A percentile compares a stretch with the other conserved stretches of the same genome.
Conservation (phyloP, 345 rosid species). For the Euphorbia peplus region DNA sequence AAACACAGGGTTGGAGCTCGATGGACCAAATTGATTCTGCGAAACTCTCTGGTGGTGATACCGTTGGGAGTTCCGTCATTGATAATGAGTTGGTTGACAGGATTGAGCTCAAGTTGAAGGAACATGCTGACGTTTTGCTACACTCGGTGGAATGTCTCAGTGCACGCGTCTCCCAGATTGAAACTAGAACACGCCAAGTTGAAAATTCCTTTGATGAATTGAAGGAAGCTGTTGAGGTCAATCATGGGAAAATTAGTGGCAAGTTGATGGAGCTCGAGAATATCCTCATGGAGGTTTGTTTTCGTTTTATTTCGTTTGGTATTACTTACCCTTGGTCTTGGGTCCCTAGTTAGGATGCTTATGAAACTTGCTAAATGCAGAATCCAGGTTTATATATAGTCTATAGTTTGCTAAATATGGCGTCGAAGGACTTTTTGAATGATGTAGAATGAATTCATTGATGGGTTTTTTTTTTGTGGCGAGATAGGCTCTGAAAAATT, state of each 20-base stretch:
- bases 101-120: conserved; percentile 46
- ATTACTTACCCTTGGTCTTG: neutral
- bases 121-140: conserved; percentile 36
- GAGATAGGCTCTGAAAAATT: neutral
- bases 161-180: conserved; percentile 46
- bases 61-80: conserved; percentile 16
- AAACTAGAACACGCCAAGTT: conserved; percentile 35
- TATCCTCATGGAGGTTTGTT: conserved; percentile 46
- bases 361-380: neutral
- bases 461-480: neutral
- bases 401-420: conserved; percentile 1
- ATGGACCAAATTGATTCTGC: conserved; percentile 20
- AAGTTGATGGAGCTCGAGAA: conserved; percentile 49
- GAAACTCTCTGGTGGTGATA: conserved; percentile 13
- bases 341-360: neutral
- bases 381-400: neutral
- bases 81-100: conserved; percentile 33
- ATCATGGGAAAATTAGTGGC: conserved; percentile 44
- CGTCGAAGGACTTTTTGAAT: neutral
- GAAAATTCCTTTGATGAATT: conserved; percentile 44
- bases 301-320: neutral
- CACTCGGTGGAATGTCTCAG: conserved; percentile 42
- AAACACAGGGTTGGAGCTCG: conserved; percentile 26
- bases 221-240: conserved; percentile 37
- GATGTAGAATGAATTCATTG: neutral